Evolutionary conservation across 805 yeast species (phyloP), one percentile per base, ranked within the genome.

Genomic region (Ogataea siamensis): DNA sequence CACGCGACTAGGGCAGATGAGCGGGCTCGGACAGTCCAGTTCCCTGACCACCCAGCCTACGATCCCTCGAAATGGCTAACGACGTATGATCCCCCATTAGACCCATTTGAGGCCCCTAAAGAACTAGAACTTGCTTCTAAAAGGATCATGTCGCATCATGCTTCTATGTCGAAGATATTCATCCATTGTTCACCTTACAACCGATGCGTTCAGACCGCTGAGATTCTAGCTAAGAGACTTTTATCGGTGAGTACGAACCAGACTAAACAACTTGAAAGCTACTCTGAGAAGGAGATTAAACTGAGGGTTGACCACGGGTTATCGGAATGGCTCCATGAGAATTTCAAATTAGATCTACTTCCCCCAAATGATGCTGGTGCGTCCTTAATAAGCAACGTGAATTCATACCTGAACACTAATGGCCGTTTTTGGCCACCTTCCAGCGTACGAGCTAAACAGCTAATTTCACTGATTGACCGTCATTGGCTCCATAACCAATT

Each of bases 281-380:
- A n/a, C n/a, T n/a, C n/a, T n/a, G n/a, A n/a, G n/a, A n/a, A n/a
- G 20, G 20, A 10, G 2, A n/a, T 29, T 21, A 28, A 17, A 18
- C 14, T 35, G 6, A 28, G 40, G 31, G 15, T 69, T 4, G 74
- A 69, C 39, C 74, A 68, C 32, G 63, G 61, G 1, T 48, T 67
- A 8, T 60, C 68, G 2, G 74, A 69, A 32, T 70, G 74, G 74
- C 54, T 69, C n/a, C 64, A 55, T 40, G 62, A 60, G 9, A 66
- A 65, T 28, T 60, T 66, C 32, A 67, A 67, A 38, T 51, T 66
- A 23, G 58, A 60, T 29, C 60, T 55, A 38, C 55, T 60, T 31
- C 74, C 74, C 2, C 74, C 74, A 5, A 68, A 68, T 43, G 74
- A 70, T 50, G 66, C 64, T 39, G 74, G 74, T 10, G 62, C 58